Evolutionary conservation across 192 early-diverging fungal species (phyloP).

Genomic region (Coemansia sp.): DNA sequence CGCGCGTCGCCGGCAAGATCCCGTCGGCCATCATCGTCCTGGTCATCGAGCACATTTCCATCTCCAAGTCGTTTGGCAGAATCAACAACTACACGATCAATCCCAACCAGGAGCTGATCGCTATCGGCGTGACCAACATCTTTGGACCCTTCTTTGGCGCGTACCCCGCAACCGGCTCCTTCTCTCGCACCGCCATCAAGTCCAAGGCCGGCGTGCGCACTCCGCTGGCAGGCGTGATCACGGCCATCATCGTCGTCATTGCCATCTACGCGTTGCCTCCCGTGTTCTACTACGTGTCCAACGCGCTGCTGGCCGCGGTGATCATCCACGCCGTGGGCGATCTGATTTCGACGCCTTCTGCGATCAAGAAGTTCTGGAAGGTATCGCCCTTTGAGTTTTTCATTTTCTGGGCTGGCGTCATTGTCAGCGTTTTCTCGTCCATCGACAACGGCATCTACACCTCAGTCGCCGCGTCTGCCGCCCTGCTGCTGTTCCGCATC

Average conservation of each 20-base stretch:
- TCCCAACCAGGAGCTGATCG: constrained; percentile 86
- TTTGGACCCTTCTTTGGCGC: constrained; percentile 84
- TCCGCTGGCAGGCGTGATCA: constrained; percentile 77
- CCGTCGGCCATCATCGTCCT: constrained; percentile 70
- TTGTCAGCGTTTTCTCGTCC: constrained; percentile 55
- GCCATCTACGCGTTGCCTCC: constrained; percentile 80
- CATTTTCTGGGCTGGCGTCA: constrained; percentile 53
- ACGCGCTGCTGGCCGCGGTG: constrained; percentile 75
- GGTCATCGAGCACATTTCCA: constrained; percentile 89
- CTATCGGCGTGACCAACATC: constrained; percentile 86
- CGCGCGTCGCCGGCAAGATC: constrained; percentile 55
- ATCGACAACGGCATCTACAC: constrained; percentile 84
- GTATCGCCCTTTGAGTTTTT: constrained; percentile 56
- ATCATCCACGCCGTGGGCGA: constrained; percentile 86
- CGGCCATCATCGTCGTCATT: constrained; percentile 76
- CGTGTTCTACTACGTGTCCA: constrained; percentile 85
- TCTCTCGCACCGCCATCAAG: constrained; percentile 92
- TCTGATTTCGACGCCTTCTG: constrained; percentile 63
- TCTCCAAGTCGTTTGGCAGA: constrained; percentile 84
- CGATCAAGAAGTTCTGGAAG: constrained; percentile 66
- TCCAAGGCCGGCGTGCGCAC: constrained; percentile 82
- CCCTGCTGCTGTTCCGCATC: constrained; percentile 76
- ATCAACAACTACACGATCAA: constrained; percentile 81
- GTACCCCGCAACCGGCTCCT: constrained; percentile 89
- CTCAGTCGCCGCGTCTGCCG: constrained; percentile 64